Percentiles rank a stretch among this genome's conserved stretches.
Evolutionary conservation across 768 basidiomycete species (phyloP).

Genomic region (Lactifluus hygrophoroides): DNA sequence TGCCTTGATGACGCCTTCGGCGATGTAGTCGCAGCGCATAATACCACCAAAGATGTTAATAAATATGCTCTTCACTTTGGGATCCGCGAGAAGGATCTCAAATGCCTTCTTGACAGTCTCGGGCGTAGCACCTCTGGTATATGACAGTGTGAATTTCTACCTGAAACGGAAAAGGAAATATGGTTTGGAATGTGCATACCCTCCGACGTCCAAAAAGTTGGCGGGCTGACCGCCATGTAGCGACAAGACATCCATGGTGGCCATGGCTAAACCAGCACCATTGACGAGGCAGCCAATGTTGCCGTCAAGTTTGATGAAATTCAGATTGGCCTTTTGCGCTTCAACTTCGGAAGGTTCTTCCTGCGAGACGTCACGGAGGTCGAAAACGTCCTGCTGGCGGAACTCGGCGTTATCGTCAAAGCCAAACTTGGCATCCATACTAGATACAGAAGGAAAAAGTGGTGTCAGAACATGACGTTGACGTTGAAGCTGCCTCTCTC

Average conservation of each 20-base stretch:
- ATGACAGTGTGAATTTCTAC: not conserved
- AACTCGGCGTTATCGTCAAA: slow-evolving; percentile 99
- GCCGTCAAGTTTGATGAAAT: slow-evolving; percentile 99
- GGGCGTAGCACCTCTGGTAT: slow-evolving; percentile 84
- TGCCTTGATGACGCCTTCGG: slow-evolving; percentile 97
- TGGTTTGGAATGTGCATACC: slow-evolving; percentile 36
- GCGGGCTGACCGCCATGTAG: slow-evolving; percentile 95
- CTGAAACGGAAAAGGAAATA: slow-evolving; percentile 7
- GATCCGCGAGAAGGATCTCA: slow-evolving; percentile 83
- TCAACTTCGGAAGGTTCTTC: slow-evolving; percentile 98
- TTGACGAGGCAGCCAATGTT: slow-evolving; percentile 96
- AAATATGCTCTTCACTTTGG: slow-evolving; percentile 95
- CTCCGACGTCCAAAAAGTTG: slow-evolving; percentile 98
- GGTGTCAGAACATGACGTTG: slow-evolving; percentile 5
- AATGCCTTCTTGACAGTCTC: slow-evolving; percentile 99
- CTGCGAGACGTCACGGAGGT: slow-evolving; percentile 84
- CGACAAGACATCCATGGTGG: slow-evolving; percentile 98
- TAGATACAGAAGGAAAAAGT: slow-evolving; percentile 25
- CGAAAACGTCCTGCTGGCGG: slow-evolving; percentile 86
- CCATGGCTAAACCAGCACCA: slow-evolving; percentile 98
- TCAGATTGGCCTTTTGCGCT: slow-evolving; percentile 91
- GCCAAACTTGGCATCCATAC: slow-evolving; percentile 99
- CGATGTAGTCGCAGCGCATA: slow-evolving; percentile 99
- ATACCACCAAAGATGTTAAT: slow-evolving; percentile 98
- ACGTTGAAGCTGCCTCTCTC: not conserved